A percentile compares a stretch with the other conserved stretches of the same genome.
Evolutionary conservation across 140 eudicot species (phyloP).

Genomic region (Senecio squalidus): DNA sequence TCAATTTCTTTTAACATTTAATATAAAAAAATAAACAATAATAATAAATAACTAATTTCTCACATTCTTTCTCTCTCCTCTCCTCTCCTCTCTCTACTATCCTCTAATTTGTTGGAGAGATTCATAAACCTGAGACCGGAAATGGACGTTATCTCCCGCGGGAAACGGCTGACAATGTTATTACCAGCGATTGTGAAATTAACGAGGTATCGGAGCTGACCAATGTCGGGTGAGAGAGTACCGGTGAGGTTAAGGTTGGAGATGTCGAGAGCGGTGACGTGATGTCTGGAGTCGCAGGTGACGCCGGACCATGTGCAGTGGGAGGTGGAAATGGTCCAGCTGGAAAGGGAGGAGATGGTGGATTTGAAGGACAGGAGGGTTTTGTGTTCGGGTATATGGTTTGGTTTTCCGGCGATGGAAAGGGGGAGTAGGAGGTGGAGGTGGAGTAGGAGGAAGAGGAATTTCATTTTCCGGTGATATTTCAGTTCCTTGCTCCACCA

Average conservation of each 20-base stretch:
- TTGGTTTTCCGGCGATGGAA: conserved; percentile 11
- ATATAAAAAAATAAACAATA: too few relatives aligned
- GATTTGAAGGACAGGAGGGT: conserved; percentile 65
- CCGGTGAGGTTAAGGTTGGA: conserved; percentile 66
- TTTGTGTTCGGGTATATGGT: conserved; percentile 51
- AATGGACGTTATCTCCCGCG: conserved; percentile 40
- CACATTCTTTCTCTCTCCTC: too few relatives aligned
- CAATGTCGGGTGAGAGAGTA: conserved; percentile 51
- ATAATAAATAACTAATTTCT: too few relatives aligned
- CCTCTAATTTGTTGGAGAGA: conserved; percentile 75
- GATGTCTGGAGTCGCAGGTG: conserved; percentile 48
- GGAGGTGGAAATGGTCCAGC: conserved; percentile 55
- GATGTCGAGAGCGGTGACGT: conserved; percentile 42
- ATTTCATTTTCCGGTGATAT: conserved; percentile 16
- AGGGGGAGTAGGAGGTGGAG: conserved; percentile 21
- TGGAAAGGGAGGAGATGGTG: conserved; percentile 43
- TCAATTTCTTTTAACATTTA: too few relatives aligned
- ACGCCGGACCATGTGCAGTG: conserved; percentile 75
- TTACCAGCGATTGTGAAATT: conserved; percentile 53
- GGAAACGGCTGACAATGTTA: conserved; percentile 44
- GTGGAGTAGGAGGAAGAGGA: conserved; percentile 17
- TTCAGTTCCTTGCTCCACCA: too few relatives aligned
- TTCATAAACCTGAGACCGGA: conserved; percentile 49
- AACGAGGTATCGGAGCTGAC: conserved; percentile 31
- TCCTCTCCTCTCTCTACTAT: too few relatives aligned